Percentiles rank a stretch among this genome's conserved stretches.
These are phyloP conservation scores for Arthrobotrys conoides DNA, from an alignment of 2,329 filamentous ascomycete species.

Conservation along the genomic window DNA sequence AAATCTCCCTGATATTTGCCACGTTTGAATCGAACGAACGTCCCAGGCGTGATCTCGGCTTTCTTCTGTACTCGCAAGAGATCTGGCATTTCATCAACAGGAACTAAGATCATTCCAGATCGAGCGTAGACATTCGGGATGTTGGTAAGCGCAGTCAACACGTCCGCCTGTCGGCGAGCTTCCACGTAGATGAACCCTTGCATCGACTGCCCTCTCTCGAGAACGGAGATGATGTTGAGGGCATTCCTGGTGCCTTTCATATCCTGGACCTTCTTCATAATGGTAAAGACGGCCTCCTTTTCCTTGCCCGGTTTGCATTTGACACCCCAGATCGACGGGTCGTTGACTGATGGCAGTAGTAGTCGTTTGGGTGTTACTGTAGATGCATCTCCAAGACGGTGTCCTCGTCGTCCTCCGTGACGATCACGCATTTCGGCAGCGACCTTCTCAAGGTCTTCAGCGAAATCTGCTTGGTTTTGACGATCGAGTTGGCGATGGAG, in stretches of 20 bases:
- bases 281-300: constrained; percentile 86
- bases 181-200: constrained; percentile 96
- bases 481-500: constrained; percentile 95
- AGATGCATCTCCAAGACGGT: constrained; percentile 77
- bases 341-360: constrained; percentile 90
- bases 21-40: constrained; percentile 89
- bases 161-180: constrained; percentile 87
- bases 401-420: constrained; percentile 83
- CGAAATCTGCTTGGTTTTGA: constrained; percentile 86
- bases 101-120: constrained; percentile 86
- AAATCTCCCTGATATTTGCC: constrained; percentile 89
- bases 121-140: constrained; percentile 92
- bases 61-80: constrained; percentile 91
- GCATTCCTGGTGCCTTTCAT: constrained; percentile 82
- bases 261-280: constrained; percentile 91
- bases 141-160: constrained; percentile 84
- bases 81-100: constrained; percentile 98
- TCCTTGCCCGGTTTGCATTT: constrained; percentile 96
- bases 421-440: constrained; percentile 87
- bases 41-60: constrained; percentile 84
- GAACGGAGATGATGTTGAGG: constrained; percentile 87
- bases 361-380: constrained; percentile 86
- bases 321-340: constrained; percentile 95
- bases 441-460: constrained; percentile 93
- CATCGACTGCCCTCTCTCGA: constrained; percentile 91